Conservation (phyloP, 2,329 filamentous ascomycete species). For the Ophiostoma quercus region DNA sequence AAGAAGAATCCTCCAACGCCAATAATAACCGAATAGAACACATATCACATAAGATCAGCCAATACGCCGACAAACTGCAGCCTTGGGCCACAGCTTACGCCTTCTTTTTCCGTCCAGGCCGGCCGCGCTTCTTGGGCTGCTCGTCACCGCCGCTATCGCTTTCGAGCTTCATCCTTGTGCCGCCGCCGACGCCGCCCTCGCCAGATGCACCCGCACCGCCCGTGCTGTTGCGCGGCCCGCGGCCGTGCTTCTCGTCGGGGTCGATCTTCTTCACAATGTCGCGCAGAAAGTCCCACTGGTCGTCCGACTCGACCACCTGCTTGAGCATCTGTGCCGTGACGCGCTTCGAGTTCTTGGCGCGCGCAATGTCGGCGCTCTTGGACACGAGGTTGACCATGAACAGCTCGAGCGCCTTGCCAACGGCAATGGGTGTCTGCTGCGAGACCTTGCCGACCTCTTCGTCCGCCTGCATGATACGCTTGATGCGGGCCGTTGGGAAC, state of each 20-base stretch:
- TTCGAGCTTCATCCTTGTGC: constrained; percentile 26
- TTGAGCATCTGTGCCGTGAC: constrained; percentile 90
- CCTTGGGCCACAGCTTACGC: constrained; percentile 28
- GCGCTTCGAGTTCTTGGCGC: constrained; percentile 76
- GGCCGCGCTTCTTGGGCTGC: constrained; percentile 28
- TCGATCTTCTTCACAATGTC: constrained; percentile 86
- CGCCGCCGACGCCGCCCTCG: constrained; percentile 15
- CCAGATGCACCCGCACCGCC: constrained; percentile 41
- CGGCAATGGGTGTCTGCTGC: constrained; percentile 92
- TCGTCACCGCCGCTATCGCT: constrained; percentile 40
- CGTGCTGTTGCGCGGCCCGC: constrained; percentile 46
- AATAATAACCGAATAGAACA: background rate
- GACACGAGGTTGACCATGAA: constrained; percentile 96
- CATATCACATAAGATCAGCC: background rate
- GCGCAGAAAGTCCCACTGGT: constrained; percentile 88
- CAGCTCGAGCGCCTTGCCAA: constrained; percentile 90
- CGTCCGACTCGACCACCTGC: constrained; percentile 77
- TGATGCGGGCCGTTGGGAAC: constrained; percentile 95
- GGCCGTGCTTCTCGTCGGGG: constrained; percentile 45
- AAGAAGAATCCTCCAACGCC: background rate
- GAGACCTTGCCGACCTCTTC: constrained; percentile 98
- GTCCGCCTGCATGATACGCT: constrained; percentile 98
- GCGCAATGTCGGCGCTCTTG: constrained; percentile 79
- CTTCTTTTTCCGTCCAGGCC: constrained; percentile 47
- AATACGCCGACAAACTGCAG: too few relatives aligned